Percentiles rank a stretch among this genome's conserved stretches.
Evolutionary conservation across 768 basidiomycete species (phyloP).

Genomic region (Pisolithus marmoratus): DNA sequence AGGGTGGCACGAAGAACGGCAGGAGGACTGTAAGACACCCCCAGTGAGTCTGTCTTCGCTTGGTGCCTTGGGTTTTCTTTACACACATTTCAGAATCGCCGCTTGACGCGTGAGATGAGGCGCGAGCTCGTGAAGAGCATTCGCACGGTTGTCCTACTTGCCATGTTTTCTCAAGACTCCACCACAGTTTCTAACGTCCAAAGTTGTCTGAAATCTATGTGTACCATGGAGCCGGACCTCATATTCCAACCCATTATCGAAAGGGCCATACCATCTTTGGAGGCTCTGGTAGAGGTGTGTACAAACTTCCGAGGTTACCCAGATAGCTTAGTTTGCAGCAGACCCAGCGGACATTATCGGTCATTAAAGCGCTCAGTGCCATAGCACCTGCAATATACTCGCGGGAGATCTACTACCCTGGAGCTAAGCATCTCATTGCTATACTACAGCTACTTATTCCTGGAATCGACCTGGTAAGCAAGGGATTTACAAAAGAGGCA

Average conservation of each 20-base stretch:
- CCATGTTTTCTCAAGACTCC: slow-evolving; percentile 87
- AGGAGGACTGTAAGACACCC: slow-evolving; percentile 73
- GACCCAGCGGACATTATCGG: slow-evolving; percentile 91
- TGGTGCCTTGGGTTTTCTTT: not conserved
- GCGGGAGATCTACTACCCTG: slow-evolving; percentile 75
- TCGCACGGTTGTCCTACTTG: slow-evolving; percentile 80
- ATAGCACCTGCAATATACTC: slow-evolving; percentile 72
- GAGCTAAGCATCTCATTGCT: slow-evolving; percentile 84
- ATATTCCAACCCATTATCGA: slow-evolving; percentile 91
- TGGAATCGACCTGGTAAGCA: slow-evolving; percentile 79
- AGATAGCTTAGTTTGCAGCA: not conserved
- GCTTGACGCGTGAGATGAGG: slow-evolving; percentile 77
- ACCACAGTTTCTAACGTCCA: slow-evolving; percentile 79
- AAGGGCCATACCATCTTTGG: slow-evolving; percentile 86
- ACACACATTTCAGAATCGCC: slow-evolving; percentile 14
- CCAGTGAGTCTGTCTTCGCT: slow-evolving; percentile 31
- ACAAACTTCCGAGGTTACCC: not conserved
- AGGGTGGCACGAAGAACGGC: slow-evolving; percentile 66
- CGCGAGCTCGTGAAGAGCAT: slow-evolving; percentile 76
- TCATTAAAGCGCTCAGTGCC: slow-evolving; percentile 76
- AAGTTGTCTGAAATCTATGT: slow-evolving; percentile 69
- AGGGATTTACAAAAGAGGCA: not conserved
- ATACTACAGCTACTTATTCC: slow-evolving; percentile 86
- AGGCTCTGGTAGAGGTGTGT: slow-evolving; percentile 70
- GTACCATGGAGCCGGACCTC: slow-evolving; percentile 73